Evolutionary conservation across 345 rosid genomes (phyloP).

Genomic region (Ceriops decandra): DNA sequence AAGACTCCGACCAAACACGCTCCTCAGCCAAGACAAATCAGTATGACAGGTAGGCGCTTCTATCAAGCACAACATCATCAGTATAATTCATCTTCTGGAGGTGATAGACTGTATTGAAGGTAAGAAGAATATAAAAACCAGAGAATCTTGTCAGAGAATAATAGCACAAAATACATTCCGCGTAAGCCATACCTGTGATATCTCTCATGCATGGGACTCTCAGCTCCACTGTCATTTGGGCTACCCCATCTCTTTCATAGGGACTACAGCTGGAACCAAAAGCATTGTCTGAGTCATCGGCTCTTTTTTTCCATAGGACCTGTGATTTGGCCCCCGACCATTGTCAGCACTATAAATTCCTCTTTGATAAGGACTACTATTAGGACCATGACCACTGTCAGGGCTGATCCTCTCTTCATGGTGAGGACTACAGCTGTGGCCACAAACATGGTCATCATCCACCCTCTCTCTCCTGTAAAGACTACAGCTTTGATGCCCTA

Average conservation of each 20-base stretch:
- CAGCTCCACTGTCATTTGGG: constrained; percentile 41
- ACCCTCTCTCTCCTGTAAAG: constrained; percentile 43
- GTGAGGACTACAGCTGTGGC: constrained; percentile 55
- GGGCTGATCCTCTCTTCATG: constrained; percentile 48
- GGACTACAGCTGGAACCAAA: constrained; percentile 45
- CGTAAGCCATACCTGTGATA: constrained; percentile 33
- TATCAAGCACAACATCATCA: background rate
- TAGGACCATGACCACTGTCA: constrained; percentile 43
- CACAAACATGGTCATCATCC: constrained; percentile 37
- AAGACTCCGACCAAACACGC: background rate
- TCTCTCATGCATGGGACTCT: constrained; percentile 51
- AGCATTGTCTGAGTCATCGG: constrained; percentile 33
- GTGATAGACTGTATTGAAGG: constrained; percentile 31
- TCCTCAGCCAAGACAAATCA: background rate
- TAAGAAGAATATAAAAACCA: background rate
- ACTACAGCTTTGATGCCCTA: constrained; percentile 41
- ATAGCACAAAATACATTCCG: background rate
- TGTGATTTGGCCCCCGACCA: constrained; percentile 27
- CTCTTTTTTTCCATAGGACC: constrained; percentile 37
- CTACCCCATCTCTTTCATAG: constrained; percentile 34
- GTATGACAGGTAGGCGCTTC: background rate
- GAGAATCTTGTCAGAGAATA: background rate
- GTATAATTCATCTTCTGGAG: constrained; percentile 39
- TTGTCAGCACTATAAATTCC: constrained; percentile 27
- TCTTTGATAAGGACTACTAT: constrained; percentile 50